Conservation (phyloP, 192 early-diverging fungal species). For the Backusella morwellensis region DNA sequence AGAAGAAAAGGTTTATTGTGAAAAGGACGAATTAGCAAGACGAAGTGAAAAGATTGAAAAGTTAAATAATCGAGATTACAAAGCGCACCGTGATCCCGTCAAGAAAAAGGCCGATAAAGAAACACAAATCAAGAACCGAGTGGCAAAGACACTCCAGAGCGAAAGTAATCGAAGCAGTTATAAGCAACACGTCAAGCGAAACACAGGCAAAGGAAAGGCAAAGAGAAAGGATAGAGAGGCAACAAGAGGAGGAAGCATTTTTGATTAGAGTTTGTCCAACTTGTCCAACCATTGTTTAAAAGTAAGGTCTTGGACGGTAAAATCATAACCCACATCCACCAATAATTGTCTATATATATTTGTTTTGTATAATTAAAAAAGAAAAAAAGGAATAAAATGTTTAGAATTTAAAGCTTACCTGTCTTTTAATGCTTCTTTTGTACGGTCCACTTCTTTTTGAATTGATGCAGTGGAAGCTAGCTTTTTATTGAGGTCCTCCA, state of each 20-base stretch:
- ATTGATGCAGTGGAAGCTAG: neutral
- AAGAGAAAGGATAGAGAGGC: slow-evolving; percentile 44
- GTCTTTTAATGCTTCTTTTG: neutral
- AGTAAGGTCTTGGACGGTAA: neutral
- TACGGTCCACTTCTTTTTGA: neutral
- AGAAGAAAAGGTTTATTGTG: neutral
- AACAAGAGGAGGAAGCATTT: slow-evolving; percentile 30
- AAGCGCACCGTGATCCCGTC: slow-evolving; percentile 46
- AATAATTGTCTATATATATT: slow-evolving; percentile 2
- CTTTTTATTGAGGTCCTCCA: neutral
- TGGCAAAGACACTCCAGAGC: slow-evolving; percentile 38
- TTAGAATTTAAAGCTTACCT: neutral
- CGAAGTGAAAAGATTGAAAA: slow-evolving; percentile 13
- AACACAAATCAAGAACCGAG: slow-evolving; percentile 51
- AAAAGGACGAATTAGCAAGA: neutral
- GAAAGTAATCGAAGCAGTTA: slow-evolving; percentile 28
- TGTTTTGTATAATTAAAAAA: neutral
- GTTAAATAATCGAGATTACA: slow-evolving; percentile 49
- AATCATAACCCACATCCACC: neutral
- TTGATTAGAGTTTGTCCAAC: slow-evolving; percentile 18
- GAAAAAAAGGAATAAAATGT: neutral
- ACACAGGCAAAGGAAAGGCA: slow-evolving; percentile 51
- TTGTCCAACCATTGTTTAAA: neutral
- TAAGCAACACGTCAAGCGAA: slow-evolving; percentile 36
- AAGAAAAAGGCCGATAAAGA: slow-evolving; percentile 31